Evolutionary conservation across 2,329 filamentous ascomycete species (phyloP).

Genomic region (Coniella vitis): DNA sequence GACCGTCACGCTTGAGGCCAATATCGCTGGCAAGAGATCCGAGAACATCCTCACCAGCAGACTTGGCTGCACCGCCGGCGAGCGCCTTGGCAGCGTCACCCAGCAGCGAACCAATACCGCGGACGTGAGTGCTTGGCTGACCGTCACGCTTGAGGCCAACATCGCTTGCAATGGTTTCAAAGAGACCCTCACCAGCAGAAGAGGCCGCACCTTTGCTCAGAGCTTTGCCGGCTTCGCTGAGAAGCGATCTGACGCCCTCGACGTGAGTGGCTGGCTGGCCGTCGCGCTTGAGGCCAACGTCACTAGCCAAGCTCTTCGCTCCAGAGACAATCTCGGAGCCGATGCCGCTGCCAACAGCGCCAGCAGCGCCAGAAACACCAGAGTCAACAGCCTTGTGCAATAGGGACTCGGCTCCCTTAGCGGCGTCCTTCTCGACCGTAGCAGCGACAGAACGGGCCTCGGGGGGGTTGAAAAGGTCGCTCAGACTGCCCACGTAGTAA

Average conservation of each 20-base stretch:
- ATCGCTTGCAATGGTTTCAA: not conserved
- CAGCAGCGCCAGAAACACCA: not conserved
- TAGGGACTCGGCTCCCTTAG: no score
- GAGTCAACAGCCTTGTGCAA: not conserved
- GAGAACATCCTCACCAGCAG: not conserved
- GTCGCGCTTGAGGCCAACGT: not conserved
- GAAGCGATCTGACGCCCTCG: not conserved
- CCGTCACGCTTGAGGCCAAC: not conserved
- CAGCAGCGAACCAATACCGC: not conserved
- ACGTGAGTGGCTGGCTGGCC: not conserved
- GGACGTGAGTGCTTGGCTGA: not conserved
- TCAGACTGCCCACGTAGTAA: not conserved
- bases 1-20: not conserved
- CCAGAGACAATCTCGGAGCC: not conserved
- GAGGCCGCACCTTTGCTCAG: not conserved
- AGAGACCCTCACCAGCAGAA: not conserved
- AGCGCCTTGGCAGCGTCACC: slow-evolving; percentile 6
- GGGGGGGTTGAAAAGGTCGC: not conserved
- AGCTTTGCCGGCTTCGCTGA: not conserved
- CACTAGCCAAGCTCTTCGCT: not conserved
- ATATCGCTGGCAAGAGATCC: no score
- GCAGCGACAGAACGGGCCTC: not conserved
- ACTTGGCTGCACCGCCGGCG: not conserved
- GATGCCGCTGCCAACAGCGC: not conserved
- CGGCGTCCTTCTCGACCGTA: not conserved